Evolutionary conservation across 2,329 filamentous ascomycete species (phyloP).

Genomic region (Colletotrichum zoysiae): DNA sequence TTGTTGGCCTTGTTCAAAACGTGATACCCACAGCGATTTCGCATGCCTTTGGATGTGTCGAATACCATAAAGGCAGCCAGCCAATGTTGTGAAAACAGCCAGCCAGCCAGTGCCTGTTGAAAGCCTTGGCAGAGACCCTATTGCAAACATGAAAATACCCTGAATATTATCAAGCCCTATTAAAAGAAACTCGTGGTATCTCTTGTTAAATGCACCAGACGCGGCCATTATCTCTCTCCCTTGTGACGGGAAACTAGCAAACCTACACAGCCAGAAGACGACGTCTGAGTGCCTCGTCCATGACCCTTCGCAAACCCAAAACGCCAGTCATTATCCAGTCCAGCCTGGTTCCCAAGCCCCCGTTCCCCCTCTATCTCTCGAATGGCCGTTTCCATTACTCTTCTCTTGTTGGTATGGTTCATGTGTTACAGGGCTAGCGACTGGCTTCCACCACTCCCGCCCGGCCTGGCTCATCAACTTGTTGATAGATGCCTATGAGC

Average conservation of each 20-base stretch:
- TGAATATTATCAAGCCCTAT: neutral
- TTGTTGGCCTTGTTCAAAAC: neutral
- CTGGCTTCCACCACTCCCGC: neutral
- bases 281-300: neutral
- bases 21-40: neutral
- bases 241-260: too few species aligned
- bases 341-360: neutral
- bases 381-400: neutral
- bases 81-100: neutral
- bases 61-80: neutral
- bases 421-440: neutral
- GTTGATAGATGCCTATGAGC: neutral
- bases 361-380: neutral
- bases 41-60: neutral
- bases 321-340: slow-evolving; percentile 27
- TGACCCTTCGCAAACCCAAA: slow-evolving; percentile 8
- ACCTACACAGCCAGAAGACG: neutral
- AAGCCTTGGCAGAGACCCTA: neutral
- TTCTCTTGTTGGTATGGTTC: too few species aligned
- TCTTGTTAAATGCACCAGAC: slow-evolving; percentile 14
- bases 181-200: slow-evolving; percentile 33
- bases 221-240: neutral
- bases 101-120: neutral
- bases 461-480: neutral
- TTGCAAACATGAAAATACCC: neutral